These are phyloP conservation scores for Hypoxylon sp. DNA, from an alignment of 2,329 filamentous ascomycete species.

Conservation along the genomic window DNA sequence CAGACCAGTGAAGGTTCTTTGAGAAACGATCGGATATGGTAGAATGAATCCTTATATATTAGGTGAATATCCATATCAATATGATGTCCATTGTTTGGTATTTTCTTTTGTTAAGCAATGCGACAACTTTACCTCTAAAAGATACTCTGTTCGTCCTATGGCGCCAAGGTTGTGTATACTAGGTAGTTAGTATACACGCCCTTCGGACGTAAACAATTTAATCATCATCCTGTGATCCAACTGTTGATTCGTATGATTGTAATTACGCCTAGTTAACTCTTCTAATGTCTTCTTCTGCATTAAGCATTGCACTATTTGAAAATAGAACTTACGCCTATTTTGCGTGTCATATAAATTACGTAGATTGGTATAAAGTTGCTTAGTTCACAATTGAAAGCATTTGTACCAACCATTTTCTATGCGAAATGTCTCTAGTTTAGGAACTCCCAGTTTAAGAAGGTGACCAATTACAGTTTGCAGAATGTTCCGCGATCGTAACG, in stretches of 20 bases:
- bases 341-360: too few relatives aligned
- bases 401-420: neutral
- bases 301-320: neutral
- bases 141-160: too few relatives aligned
- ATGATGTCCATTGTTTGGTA: neutral
- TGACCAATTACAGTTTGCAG: neutral
- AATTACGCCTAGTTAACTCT: neutral
- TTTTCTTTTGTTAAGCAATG: too few relatives aligned
- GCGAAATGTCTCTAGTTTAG: neutral
- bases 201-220: too few relatives aligned
- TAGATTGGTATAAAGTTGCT: neutral
- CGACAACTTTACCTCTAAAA: too few relatives aligned
- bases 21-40: neutral
- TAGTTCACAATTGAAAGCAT: neutral
- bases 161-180: too few relatives aligned
- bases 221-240: neutral
- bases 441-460: neutral
- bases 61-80: neutral
- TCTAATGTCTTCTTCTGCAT: neutral
- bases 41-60: neutral
- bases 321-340: neutral
- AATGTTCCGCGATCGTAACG: neutral
- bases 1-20: neutral
- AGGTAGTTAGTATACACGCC: too few relatives aligned
- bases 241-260: neutral